Evolutionary conservation across 2,329 filamentous ascomycete genomes (phyloP).

Genomic region (Botrytis fabae): DNA sequence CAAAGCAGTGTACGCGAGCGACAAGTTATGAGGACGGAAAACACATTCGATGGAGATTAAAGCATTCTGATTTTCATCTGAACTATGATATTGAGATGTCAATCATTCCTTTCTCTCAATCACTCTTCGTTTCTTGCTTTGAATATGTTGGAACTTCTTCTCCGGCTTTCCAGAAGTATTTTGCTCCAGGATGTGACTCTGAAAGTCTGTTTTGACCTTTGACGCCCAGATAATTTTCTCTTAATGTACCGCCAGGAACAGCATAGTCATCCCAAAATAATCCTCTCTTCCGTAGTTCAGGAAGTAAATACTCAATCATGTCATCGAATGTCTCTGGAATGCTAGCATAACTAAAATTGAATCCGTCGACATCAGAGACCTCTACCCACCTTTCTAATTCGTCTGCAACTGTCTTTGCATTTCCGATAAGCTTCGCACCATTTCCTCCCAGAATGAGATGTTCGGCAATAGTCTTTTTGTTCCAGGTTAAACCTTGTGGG

Average conservation of each 20-base stretch:
- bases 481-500: constrained; percentile 42
- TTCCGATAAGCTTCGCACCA: constrained; percentile 34
- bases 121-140: not conserved
- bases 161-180: constrained; percentile 47
- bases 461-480: constrained; percentile 40
- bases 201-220: constrained; percentile 52
- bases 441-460: constrained; percentile 35
- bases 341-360: constrained; percentile 36
- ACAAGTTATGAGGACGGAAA: not conserved
- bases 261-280: constrained; percentile 54
- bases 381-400: constrained; percentile 35
- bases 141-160: constrained; percentile 30
- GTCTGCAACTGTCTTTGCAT: constrained; percentile 33
- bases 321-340: constrained; percentile 69
- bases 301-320: constrained; percentile 63
- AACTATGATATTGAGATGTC: not conserved
- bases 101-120: not conserved
- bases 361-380: constrained; percentile 36
- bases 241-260: constrained; percentile 58
- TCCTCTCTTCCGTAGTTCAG: constrained; percentile 60
- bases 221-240: constrained; percentile 59
- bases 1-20: not conserved
- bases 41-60: not conserved
- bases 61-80: not conserved
- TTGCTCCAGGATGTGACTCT: constrained; percentile 49